These are phyloP conservation scores for Brachypodium distachyon DNA, from an alignment of 202 grass and related monocot genomes.

Conservation along the genomic window DNA sequence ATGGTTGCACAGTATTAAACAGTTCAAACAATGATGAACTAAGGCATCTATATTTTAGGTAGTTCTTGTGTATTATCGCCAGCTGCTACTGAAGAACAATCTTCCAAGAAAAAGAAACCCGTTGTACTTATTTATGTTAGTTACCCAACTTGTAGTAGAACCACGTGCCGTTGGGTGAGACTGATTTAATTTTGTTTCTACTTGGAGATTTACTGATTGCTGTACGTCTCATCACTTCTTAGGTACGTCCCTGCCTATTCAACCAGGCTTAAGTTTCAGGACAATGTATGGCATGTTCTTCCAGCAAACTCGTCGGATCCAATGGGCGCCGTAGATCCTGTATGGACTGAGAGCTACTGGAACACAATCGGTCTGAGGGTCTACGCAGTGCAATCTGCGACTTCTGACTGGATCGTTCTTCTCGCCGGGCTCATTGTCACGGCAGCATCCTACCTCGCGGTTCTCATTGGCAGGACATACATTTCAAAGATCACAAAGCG, in stretches of 20 bases:
- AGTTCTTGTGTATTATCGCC: background rate
- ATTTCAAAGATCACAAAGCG: constrained; percentile 67
- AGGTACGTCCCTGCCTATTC: constrained; percentile 95
- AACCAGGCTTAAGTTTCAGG: constrained; percentile 65
- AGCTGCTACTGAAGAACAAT: background rate
- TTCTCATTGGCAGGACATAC: constrained; percentile 36
- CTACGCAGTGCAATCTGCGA: constrained; percentile 54
- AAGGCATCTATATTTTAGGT: background rate
- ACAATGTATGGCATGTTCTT: constrained; percentile 58
- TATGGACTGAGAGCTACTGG: constrained; percentile 97
- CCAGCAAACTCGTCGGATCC: constrained; percentile 57
- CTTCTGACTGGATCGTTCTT: constrained; percentile 64
- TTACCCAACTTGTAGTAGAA: background rate
- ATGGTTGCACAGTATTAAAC: too few relatives aligned
- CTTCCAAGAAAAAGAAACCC: too few relatives aligned
- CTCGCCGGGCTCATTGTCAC: constrained; percentile 44
- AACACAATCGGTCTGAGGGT: constrained; percentile 79
- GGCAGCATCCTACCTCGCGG: constrained; percentile 43
- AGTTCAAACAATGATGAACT: background rate
- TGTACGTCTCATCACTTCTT: constrained; percentile 6
- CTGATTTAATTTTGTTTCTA: background rate
- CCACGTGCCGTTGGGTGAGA: background rate
- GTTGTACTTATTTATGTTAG: background rate
- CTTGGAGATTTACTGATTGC: constrained; percentile 1
- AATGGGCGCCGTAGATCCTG: constrained; percentile 51